These are phyloP conservation scores for Pleurotus platypus DNA, from an alignment of 768 basidiomycete genomes.

Conservation along the genomic window DNA sequence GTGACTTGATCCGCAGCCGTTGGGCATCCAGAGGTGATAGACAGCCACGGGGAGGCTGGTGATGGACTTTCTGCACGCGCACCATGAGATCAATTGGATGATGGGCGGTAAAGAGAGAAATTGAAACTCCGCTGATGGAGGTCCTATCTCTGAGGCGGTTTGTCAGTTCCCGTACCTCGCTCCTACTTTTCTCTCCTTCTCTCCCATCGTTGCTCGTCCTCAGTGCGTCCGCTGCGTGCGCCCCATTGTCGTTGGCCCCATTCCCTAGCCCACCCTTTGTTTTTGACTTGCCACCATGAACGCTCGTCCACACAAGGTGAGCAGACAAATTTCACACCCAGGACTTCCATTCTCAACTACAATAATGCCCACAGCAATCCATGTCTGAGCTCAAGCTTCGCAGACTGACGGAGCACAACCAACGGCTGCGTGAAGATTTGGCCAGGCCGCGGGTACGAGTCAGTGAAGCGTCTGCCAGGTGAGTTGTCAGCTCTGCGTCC, in stretches of 20 bases:
- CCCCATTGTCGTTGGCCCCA: conserved; percentile 11
- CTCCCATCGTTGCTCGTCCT: neutral
- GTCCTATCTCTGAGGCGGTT: conserved; percentile 7
- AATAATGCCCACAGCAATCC: conserved; percentile 55
- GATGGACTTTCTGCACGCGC: neutral
- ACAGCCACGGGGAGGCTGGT: neutral
- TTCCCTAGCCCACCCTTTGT: conserved; percentile 15
- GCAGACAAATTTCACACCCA: conserved; percentile 13
- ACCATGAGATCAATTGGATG: neutral
- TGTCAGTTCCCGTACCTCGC: conserved; percentile 3
- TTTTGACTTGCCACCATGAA: conserved; percentile 47
- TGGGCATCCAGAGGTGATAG: neutral
- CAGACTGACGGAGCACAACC: conserved; percentile 90
- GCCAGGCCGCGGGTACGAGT: conserved; percentile 85
- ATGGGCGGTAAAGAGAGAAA: neutral
- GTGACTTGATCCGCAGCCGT: conserved; percentile 4
- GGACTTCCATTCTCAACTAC: conserved; percentile 7
- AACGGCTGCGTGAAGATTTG: conserved; percentile 85
- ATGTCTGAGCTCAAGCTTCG: conserved; percentile 98
- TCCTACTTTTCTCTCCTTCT: conserved; percentile 6
- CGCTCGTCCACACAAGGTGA: conserved; percentile 67
- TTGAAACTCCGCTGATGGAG: conserved; percentile 8
- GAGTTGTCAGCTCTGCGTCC: conserved; percentile 21
- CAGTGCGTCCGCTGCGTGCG: neutral
- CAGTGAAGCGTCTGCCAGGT: conserved; percentile 90